phyloP scores from a whole-genome alignment of 495 filamentous ascomycete genomes.

The Xylaria telfairii region DNA sequence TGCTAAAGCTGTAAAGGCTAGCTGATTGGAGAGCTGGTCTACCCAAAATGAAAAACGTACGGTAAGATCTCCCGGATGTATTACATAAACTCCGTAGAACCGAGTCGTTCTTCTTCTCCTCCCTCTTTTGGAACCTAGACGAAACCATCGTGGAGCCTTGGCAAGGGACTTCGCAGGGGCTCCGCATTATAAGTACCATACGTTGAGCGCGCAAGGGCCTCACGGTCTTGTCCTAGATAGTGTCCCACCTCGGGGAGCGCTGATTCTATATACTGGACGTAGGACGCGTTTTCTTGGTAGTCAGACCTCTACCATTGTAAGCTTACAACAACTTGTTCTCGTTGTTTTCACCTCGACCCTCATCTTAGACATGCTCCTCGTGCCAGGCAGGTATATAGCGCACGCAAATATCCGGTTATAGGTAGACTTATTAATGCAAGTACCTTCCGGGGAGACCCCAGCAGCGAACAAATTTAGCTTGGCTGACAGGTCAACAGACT shows the following conservation, averaged over 20 bases:
- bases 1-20: not conserved
- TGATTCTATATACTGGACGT: not conserved
- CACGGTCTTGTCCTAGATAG: not conserved
- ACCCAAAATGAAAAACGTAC: not conserved
- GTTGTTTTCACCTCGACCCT: not conserved
- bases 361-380: not conserved
- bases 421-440: not conserved
- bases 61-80: not conserved
- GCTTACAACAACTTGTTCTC: not conserved
- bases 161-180: not conserved
- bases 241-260: not conserved
- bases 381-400: not conserved
- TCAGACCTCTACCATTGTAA: not conserved
- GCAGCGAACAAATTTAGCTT: not conserved
- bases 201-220: not conserved
- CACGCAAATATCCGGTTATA: not conserved
- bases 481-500: not conserved
- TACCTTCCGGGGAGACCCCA: not conserved
- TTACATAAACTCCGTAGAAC: constrained; percentile 3
- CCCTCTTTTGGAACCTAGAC: not conserved
- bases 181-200: constrained; percentile 2
- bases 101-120: not conserved
- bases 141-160: not conserved
- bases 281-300: not conserved
- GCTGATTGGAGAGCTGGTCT: not conserved